Evolutionary conservation across 768 basidiomycete species (phyloP).

Genomic region (Pholiota microspora): DNA sequence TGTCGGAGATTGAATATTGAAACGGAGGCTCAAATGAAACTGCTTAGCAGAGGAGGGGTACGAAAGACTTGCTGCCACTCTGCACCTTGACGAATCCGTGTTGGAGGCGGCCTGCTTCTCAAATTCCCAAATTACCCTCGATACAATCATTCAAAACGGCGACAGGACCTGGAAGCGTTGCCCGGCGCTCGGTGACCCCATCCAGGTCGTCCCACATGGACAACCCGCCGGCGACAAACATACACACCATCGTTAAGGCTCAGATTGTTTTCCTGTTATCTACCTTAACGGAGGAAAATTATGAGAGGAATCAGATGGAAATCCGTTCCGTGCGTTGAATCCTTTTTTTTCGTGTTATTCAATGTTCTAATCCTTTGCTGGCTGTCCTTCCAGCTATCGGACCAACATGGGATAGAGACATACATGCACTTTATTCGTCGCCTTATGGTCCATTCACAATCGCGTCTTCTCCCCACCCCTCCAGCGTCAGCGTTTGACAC

Average conservation of each 20-base stretch:
- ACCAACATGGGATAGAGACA: constrained; percentile 95
- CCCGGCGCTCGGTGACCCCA: constrained; percentile 72
- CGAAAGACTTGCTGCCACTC: constrained; percentile 33
- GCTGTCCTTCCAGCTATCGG: constrained; percentile 67
- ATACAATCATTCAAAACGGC: constrained; percentile 61
- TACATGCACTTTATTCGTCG: constrained; percentile 98
- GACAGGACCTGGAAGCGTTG: constrained; percentile 66
- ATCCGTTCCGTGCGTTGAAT: constrained; percentile 88
- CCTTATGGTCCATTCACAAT: constrained; percentile 85
- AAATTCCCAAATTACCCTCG: constrained; percentile 36
- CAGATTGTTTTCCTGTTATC: constrained; percentile 98
- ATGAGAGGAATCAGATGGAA: constrained; percentile 89
- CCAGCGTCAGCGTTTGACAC: constrained; percentile 68
- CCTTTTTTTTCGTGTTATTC: constrained; percentile 12
- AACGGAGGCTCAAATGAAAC: constrained; percentile 30
- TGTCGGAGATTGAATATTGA: constrained; percentile 27
- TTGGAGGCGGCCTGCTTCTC: constrained; percentile 39
- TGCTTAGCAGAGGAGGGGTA: constrained; percentile 22
- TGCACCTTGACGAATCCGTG: constrained; percentile 41
- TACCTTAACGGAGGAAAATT: constrained; percentile 96
- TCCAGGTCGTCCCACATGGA: constrained; percentile 87
- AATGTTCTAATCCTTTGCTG: constrained; percentile 2
- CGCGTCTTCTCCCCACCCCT: constrained; percentile 57
- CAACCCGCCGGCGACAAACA: constrained; percentile 80
- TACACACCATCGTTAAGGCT: constrained; percentile 91